These are phyloP conservation scores for Penicillium sp. DNA, from an alignment of 2,329 filamentous ascomycete species.

Conservation along the genomic window DNA sequence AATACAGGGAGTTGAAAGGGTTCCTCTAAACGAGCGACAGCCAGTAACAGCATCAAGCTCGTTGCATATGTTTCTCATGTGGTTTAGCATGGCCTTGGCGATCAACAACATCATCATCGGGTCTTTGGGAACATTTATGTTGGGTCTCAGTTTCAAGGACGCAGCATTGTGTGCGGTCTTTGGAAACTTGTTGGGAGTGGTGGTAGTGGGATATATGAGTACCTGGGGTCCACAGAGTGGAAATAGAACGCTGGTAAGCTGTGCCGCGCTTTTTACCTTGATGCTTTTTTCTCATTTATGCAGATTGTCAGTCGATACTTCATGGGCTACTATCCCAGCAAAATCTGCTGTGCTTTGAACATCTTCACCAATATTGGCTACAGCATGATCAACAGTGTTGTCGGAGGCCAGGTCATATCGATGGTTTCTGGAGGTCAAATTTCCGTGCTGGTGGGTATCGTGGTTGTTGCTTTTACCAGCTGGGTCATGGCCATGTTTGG, in stretches of 20 bases:
- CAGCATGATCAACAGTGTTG: conserved; percentile 43
- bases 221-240: conserved; percentile 45
- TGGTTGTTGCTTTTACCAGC: conserved; percentile 38
- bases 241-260: conserved; percentile 43
- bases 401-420: conserved; percentile 48
- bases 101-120: conserved; percentile 45
- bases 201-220: conserved; percentile 42
- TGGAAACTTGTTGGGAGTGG: conserved; percentile 35
- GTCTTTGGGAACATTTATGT: conserved; percentile 43
- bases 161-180: conserved; percentile 40
- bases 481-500: conserved; percentile 41
- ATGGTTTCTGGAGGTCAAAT: conserved; percentile 39
- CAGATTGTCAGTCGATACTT: conserved; percentile 44
- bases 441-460: conserved; percentile 40
- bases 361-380: conserved; percentile 46
- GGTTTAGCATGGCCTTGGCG: conserved; percentile 42
- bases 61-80: conserved; percentile 37
- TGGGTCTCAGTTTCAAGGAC: conserved; percentile 42
- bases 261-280: not conserved
- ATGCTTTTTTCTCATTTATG: conserved; percentile 3
- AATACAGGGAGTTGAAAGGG: conserved; percentile 27
- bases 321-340: conserved; percentile 46
- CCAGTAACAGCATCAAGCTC: conserved; percentile 24
- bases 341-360: conserved; percentile 42
- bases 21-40: conserved; percentile 30